phyloP scores from a whole-genome alignment of 306 rosid genomes.

The Albizia julibrissin region DNA sequence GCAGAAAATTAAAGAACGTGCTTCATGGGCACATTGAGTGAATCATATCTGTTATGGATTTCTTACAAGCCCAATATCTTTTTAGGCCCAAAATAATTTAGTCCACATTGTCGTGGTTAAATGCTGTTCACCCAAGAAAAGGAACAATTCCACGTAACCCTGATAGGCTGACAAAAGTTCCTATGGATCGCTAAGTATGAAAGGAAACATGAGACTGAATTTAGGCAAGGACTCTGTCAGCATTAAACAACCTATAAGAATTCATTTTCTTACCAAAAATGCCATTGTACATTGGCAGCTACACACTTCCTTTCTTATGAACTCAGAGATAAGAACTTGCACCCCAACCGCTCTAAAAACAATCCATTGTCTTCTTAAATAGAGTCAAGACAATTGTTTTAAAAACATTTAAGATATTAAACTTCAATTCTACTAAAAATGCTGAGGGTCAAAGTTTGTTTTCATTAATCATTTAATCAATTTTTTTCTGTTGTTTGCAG shows the following conservation, averaged over 20 bases:
- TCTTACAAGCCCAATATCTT: neutral
- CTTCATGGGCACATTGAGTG: slow-evolving; percentile 20
- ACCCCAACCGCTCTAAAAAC: neutral
- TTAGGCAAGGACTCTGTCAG: neutral
- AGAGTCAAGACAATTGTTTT: neutral
- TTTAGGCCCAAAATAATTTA: neutral
- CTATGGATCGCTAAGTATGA: neutral
- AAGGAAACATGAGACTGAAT: neutral
- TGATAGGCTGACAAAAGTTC: neutral
- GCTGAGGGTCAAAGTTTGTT: neutral
- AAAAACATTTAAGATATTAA: neutral
- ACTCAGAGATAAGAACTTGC: neutral
- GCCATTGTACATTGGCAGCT: neutral
- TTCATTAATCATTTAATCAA: slow-evolving; percentile 12
- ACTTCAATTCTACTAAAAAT: neutral
- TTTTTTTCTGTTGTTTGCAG: slow-evolving; percentile 54
- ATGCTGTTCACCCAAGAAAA: neutral
- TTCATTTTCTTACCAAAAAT: neutral
- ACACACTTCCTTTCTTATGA: neutral
- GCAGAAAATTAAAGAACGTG: slow-evolving; percentile 2
- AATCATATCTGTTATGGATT: neutral
- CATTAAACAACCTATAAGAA: neutral
- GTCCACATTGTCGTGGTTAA: neutral
- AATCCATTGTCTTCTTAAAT: neutral
- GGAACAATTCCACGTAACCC: neutral